Conservation (phyloP, 2,329 filamentous ascomycete genomes). For the Colletotrichum lini region DNA sequence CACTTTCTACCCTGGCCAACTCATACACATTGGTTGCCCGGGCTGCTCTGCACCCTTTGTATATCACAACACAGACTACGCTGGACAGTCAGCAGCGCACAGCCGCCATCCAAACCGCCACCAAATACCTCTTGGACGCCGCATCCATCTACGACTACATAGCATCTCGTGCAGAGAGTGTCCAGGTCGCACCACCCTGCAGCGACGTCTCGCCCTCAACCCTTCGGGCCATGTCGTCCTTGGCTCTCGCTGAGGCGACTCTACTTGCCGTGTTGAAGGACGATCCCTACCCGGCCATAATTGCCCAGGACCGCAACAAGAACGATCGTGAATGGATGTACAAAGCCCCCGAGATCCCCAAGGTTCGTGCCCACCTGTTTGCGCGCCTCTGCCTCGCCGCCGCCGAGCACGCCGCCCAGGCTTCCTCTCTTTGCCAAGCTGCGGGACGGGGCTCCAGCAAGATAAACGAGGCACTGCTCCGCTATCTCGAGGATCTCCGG, state of each 20-base stretch:
- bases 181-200: constrained; percentile 60
- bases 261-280: constrained; percentile 93
- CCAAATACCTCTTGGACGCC: constrained; percentile 82
- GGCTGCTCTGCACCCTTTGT: constrained; percentile 79
- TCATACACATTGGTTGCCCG: constrained; percentile 81
- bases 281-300: constrained; percentile 88
- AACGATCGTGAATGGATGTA: constrained; percentile 98
- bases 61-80: constrained; percentile 74
- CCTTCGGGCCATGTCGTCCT: constrained; percentile 70
- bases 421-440: constrained; percentile 65
- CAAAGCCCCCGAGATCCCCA: constrained; percentile 87
- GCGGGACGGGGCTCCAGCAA: constrained; percentile 54
- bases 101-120: constrained; percentile 79
- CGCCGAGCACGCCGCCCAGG: constrained; percentile 87
- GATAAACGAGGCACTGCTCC: constrained; percentile 76
- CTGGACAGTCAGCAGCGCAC: constrained; percentile 77
- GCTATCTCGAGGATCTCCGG: constrained; percentile 83
- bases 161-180: constrained; percentile 66
- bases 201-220: constrained; percentile 68
- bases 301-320: constrained; percentile 85
- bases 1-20: constrained; percentile 82
- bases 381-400: constrained; percentile 90
- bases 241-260: constrained; percentile 90
- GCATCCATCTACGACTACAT: constrained; percentile 84
- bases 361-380: constrained; percentile 90